phyloP scores from a whole-genome alignment of 768 basidiomycete genomes.

The Lyophyllum shimeji region DNA sequence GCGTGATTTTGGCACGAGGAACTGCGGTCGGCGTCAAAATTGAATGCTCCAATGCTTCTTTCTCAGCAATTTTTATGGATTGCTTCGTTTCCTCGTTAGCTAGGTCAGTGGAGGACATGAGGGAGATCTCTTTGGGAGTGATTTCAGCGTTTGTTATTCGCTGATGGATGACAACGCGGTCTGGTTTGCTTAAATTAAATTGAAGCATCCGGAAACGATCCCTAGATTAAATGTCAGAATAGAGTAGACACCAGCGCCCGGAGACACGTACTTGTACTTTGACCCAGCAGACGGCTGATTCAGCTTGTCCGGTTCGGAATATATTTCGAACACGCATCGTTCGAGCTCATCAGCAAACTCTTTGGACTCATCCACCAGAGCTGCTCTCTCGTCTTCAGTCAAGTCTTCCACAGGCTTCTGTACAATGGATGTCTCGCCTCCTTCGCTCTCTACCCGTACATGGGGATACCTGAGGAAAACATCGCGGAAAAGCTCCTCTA shows the following conservation, averaged over 20 bases:
- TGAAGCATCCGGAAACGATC: slow-evolving; percentile 89
- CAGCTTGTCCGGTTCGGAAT: slow-evolving; percentile 74
- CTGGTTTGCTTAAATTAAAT: slow-evolving; percentile 84
- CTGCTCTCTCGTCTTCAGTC: slow-evolving; percentile 58
- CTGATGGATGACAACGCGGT: slow-evolving; percentile 76
- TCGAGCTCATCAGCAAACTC: slow-evolving; percentile 74
- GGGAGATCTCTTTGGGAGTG: slow-evolving; percentile 68
- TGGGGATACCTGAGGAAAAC: slow-evolving; percentile 75
- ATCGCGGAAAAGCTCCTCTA: slow-evolving; percentile 68
- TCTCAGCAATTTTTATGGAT: slow-evolving; percentile 78
- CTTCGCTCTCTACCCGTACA: slow-evolving; percentile 33
- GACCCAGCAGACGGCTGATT: slow-evolving; percentile 61
- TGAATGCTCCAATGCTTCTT: slow-evolving; percentile 82
- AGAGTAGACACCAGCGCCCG: neutral
- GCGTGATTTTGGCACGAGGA: slow-evolving; percentile 81
- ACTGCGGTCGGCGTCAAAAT: slow-evolving; percentile 71
- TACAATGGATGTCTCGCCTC: slow-evolving; percentile 25
- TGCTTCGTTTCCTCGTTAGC: slow-evolving; percentile 86
- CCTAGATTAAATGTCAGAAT: slow-evolving; percentile 41
- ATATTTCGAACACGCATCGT: slow-evolving; percentile 70
- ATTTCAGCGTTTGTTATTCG: slow-evolving; percentile 71
- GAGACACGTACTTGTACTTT: slow-evolving; percentile 72
- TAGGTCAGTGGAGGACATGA: slow-evolving; percentile 87
- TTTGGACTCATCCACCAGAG: slow-evolving; percentile 55
- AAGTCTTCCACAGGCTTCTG: slow-evolving; percentile 53